phyloP scores from a whole-genome alignment of 1,139 yeast species.

The Blastobotrys proliferans region DNA sequence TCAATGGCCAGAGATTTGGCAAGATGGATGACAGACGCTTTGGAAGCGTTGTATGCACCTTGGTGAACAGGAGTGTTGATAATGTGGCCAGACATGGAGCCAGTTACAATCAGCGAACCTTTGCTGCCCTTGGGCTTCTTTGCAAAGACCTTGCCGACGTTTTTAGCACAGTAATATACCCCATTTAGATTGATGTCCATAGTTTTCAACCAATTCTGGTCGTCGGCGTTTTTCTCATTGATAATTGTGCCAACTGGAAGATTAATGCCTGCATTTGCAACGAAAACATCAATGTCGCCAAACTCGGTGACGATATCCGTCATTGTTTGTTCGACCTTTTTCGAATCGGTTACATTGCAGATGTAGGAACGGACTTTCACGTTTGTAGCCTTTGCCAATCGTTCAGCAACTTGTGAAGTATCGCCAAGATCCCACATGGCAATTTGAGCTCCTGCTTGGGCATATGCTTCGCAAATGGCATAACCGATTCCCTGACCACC shows the following conservation, averaged over 20 bases:
- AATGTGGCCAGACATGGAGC: conserved; percentile 78
- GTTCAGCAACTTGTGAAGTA: conserved; percentile 41
- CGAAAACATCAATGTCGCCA: conserved; percentile 49
- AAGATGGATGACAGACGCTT: conserved; percentile 75
- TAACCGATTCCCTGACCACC: conserved; percentile 67
- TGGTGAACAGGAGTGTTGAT: conserved; percentile 80
- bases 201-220: conserved; percentile 10
- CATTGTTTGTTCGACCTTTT: conserved; percentile 55
- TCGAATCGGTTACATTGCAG: conserved; percentile 59
- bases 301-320: conserved; percentile 62
- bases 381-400: conserved; percentile 52
- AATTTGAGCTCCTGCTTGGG: conserved; percentile 72
- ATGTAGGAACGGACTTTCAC: conserved; percentile 67
- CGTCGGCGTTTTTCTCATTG: background rate
- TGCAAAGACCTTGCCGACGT: conserved; percentile 59
- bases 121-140: conserved; percentile 26
- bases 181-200: conserved; percentile 13
- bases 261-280: conserved; percentile 54
- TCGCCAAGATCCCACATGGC: conserved; percentile 26
- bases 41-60: conserved; percentile 76
- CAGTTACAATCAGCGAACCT: conserved; percentile 60
- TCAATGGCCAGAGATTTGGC: conserved; percentile 72
- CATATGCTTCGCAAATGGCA: conserved; percentile 65
- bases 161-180: conserved; percentile 37
- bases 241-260: conserved; percentile 1